Evolutionary conservation across 2,329 filamentous ascomycete genomes (phyloP).

Genomic region (Colletotrichum musicola): DNA sequence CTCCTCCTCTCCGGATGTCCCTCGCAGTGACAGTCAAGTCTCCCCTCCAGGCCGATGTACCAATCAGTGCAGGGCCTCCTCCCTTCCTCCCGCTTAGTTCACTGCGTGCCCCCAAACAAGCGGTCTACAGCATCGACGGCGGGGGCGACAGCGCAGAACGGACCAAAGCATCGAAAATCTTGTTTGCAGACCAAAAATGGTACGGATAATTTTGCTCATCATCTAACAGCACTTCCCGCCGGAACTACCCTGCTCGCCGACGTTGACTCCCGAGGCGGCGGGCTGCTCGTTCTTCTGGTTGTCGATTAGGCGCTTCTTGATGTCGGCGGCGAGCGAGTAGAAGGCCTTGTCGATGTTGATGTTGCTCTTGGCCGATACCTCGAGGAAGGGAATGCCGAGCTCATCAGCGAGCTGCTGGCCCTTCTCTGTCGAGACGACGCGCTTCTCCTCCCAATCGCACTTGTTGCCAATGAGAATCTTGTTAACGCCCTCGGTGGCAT

Average conservation of each 20-base stretch:
- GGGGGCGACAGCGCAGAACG: conserved; percentile 25
- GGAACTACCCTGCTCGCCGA: conserved; percentile 71
- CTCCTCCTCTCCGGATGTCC: conserved; percentile 9
- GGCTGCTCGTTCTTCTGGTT: conserved; percentile 82
- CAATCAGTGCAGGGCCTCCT: conserved; percentile 12
- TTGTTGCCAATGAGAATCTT: conserved; percentile 99
- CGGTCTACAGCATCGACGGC: conserved; percentile 8
- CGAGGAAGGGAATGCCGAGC: conserved; percentile 96
- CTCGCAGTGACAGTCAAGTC: conserved; percentile 5
- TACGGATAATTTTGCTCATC: conserved; percentile 4
- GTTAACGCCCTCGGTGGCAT: conserved; percentile 98
- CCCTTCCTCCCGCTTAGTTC: conserved; percentile 1
- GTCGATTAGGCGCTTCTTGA: conserved; percentile 98
- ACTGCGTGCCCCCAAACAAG: background rate
- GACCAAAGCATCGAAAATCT: conserved; percentile 26
- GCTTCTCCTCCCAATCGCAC: conserved; percentile 99
- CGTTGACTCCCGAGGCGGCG: conserved; percentile 72
- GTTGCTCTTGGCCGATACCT: conserved; percentile 98
- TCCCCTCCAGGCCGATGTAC: conserved; percentile 8
- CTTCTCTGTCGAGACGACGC: conserved; percentile 91
- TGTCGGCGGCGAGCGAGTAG: conserved; percentile 93
- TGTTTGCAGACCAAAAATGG: conserved; percentile 12
- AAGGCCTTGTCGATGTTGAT: conserved; percentile 99
- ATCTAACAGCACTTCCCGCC: conserved; percentile 82
- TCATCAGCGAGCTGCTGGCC: conserved; percentile 95